Evolutionary conservation across 2,329 filamentous ascomycete species (phyloP).

Genomic region (Camillea tinctor): DNA sequence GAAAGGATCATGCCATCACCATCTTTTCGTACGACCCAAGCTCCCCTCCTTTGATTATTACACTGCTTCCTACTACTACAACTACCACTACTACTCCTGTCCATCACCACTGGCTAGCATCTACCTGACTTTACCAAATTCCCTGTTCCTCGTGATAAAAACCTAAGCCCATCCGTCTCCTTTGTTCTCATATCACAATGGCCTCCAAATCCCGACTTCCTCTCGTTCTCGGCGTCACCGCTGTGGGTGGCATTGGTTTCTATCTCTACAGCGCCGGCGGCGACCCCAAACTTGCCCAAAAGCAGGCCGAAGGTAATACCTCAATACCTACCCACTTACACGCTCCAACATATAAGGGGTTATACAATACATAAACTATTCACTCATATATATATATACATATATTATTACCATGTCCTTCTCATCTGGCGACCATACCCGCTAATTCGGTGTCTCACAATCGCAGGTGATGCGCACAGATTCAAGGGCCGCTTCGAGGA

Average conservation of each 20-base stretch:
- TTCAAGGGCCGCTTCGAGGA: slow-evolving; percentile 59
- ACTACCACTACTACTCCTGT: too few species aligned
- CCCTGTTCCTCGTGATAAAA: too few species aligned
- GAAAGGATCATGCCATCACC: slow-evolving; percentile 42
- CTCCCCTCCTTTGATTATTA: not conserved
- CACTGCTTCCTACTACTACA: too few species aligned
- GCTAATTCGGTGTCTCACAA: slow-evolving; percentile 9
- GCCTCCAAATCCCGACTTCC: slow-evolving; percentile 36
- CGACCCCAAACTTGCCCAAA: slow-evolving; percentile 76
- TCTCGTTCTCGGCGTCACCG: slow-evolving; percentile 57
- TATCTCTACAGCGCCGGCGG: slow-evolving; percentile 90
- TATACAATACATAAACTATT: too few species aligned
- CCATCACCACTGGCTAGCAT: too few species aligned
- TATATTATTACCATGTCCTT: not conserved
- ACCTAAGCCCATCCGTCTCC: not conserved
- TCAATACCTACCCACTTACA: not conserved
- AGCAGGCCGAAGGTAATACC: slow-evolving; percentile 73
- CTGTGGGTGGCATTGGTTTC: slow-evolving; percentile 72
- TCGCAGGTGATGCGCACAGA: slow-evolving; percentile 72
- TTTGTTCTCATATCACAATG: slow-evolving; percentile 7
- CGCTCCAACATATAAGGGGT: too few species aligned
- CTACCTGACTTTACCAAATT: too few species aligned
- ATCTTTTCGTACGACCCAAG: slow-evolving; percentile 1
- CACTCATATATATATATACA: too few species aligned
- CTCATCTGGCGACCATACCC: not conserved